Evolutionary conservation across 1,139 yeast genomes (phyloP).

Genomic region (Yamadazyma mexicana): DNA sequence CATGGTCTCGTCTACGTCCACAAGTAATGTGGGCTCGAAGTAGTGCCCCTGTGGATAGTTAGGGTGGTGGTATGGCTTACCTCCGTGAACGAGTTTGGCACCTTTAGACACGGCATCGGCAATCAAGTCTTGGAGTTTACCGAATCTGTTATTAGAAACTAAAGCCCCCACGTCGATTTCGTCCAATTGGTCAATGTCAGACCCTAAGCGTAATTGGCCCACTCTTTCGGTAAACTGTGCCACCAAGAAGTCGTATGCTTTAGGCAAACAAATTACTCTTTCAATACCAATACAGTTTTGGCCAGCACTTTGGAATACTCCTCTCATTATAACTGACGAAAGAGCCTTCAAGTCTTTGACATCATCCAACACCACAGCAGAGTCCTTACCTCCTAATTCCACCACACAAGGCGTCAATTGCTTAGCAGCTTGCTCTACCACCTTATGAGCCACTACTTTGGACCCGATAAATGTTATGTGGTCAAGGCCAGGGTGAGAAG

Average conservation of each 20-base stretch:
- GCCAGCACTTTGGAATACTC: constrained; percentile 95
- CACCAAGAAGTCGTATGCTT: constrained; percentile 62
- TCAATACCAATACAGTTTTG: constrained; percentile 98
- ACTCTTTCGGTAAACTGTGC: constrained; percentile 59
- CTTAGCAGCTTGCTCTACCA: constrained; percentile 76
- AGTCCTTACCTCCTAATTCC: constrained; percentile 95
- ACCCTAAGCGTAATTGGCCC: constrained; percentile 69
- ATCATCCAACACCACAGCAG: constrained; percentile 80
- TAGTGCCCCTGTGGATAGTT: constrained; percentile 94
- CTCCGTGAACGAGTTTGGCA: constrained; percentile 80
- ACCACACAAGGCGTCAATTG: constrained; percentile 90
- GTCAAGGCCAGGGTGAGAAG: constrained; percentile 76
- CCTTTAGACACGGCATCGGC: constrained; percentile 76
- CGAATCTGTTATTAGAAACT: constrained; percentile 76
- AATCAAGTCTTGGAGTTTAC: constrained; percentile 61
- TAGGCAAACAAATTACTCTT: constrained; percentile 77
- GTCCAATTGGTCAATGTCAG: constrained; percentile 85
- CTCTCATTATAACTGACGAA: constrained; percentile 85
- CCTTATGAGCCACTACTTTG: constrained; percentile 89
- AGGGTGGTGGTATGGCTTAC: constrained; percentile 77
- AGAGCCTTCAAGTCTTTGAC: constrained; percentile 56
- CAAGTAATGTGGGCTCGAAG: constrained; percentile 83
- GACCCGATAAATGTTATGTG: constrained; percentile 96
- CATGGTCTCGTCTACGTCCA: constrained; percentile 79
- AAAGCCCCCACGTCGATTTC: constrained; percentile 96